These are phyloP conservation scores for Aspergillus fischeri DNA, from an alignment of 2,329 filamentous ascomycete genomes.

Conservation along the genomic window DNA sequence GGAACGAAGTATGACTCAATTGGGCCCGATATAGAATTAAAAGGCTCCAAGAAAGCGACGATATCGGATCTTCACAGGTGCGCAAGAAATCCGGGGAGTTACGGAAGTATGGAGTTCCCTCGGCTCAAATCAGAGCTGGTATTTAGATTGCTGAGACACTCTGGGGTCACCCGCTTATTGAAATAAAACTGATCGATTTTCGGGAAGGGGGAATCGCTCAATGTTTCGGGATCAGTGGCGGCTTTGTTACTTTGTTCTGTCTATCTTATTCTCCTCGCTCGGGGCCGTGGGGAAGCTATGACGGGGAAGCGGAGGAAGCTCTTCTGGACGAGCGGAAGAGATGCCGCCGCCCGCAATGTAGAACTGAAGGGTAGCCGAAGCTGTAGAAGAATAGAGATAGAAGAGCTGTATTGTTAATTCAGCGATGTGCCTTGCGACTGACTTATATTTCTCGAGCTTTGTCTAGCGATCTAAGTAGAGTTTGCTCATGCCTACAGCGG, in stretches of 20 bases:
- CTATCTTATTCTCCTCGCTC: neutral
- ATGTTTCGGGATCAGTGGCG: conserved; percentile 23
- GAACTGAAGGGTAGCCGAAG: conserved; percentile 1
- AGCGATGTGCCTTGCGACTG: neutral
- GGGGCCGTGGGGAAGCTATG: conserved; percentile 23
- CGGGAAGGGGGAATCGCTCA: conserved; percentile 19
- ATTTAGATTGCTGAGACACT: conserved; percentile 10
- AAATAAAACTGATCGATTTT: conserved; percentile 10
- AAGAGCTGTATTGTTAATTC: neutral
- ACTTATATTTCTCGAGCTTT: neutral
- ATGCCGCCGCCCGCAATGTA: neutral
- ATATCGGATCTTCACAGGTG: conserved; percentile 22
- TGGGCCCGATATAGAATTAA: conserved; percentile 2
- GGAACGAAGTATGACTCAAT: conserved; percentile 3
- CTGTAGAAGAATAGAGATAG: neutral
- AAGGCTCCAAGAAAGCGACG: conserved; percentile 10
- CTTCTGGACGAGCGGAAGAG: conserved; percentile 36
- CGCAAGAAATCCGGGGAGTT: conserved; percentile 24
- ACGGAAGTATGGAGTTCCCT: conserved; percentile 31
- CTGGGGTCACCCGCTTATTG: conserved; percentile 1
- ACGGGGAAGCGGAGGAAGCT: conserved; percentile 35
- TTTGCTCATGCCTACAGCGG: neutral
- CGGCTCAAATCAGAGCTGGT: conserved; percentile 13
- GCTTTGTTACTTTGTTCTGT: conserved; percentile 1
- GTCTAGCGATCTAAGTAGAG: neutral